Percentiles rank a stretch among this genome's conserved stretches.
These are phyloP conservation scores for Hyphopichia buzzinii DNA, from an alignment of 1,139 yeast genomes.

Conservation along the genomic window DNA sequence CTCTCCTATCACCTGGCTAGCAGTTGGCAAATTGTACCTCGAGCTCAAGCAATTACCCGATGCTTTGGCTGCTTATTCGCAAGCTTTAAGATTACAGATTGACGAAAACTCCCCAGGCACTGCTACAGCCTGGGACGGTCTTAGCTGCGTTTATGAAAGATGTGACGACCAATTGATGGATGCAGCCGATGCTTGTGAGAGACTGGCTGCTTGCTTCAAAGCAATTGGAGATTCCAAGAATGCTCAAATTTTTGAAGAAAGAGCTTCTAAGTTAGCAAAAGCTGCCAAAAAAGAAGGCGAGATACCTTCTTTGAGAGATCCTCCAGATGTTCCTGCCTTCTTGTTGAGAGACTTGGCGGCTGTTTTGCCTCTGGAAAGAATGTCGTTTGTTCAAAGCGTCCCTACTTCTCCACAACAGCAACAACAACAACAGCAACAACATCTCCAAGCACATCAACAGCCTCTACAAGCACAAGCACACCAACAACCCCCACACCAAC, in stretches of 20 bases:
- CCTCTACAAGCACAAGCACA: conserved; percentile 10
- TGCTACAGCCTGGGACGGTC: conserved; percentile 66
- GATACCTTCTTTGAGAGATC: conserved; percentile 43
- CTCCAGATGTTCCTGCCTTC: conserved; percentile 49
- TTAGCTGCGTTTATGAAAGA: conserved; percentile 61
- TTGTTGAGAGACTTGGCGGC: conserved; percentile 49
- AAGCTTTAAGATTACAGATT: conserved; percentile 53
- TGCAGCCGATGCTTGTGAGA: conserved; percentile 57
- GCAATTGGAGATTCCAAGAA: conserved; percentile 46
- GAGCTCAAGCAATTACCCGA: conserved; percentile 61
- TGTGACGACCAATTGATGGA: conserved; percentile 60
- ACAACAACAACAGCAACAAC: conserved; percentile 10
- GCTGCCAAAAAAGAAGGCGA: conserved; percentile 46
- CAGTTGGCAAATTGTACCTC: conserved; percentile 60
- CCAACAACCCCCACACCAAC: conserved; percentile 9
- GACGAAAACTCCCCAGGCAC: conserved; percentile 50
- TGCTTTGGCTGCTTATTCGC: conserved; percentile 66
- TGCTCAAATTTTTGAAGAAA: conserved; percentile 39
- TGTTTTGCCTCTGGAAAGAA: conserved; percentile 40
- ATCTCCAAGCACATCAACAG: conserved; percentile 1
- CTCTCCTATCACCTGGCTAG: conserved; percentile 62
- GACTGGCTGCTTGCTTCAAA: conserved; percentile 51
- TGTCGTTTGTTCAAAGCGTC: conserved; percentile 29
- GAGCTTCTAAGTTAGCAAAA: conserved; percentile 39
- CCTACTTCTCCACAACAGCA: conserved; percentile 11